Base-by-base conservation (phyloP, 805 yeast species). In the Lipomyces sp. region DNA sequence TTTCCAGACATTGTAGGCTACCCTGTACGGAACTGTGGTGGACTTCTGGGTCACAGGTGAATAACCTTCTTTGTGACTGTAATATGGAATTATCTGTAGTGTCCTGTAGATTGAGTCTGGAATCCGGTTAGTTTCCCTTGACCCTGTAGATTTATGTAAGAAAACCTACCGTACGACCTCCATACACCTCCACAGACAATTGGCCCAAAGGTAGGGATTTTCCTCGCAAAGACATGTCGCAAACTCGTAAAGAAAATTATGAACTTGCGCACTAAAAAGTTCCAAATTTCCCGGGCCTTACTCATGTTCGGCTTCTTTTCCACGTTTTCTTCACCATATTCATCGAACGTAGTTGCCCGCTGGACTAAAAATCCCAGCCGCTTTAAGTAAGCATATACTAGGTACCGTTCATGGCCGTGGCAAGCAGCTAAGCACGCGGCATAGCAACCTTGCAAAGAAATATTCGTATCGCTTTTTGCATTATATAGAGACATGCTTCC, bases 1-100 rank as follows among this genome's bases (percentile, higher is more conserved):
- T 75, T 90, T 92, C 97, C 97, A 93, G 2, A 90, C 90, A 72
- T 89, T 82, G 72, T 81, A 92, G 0, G 84, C 79, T 2, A 89
- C 77, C 4, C 74, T 64, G 50, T 75, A 77, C 1, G 75, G 76
- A 6, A 61, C 63, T 11, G 64, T 62, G 0, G 70, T 69, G 59
- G 39, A 24, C 5, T 15, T 53, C 6, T 32, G 58, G 10, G 48
- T 45, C 3, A 39, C 32, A 18, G 11, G 8, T 29, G 54, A 29
- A n/a, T n/a, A n/a, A 15, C 33, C 30, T 53, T 15, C 34, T 53
- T 15, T 39, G 29, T 61, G 63, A 10, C 64, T 57, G 59, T 76
- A 70, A 29, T 57, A 73, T 3, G 76, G 74, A 15, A 74, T 66
- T 10, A 71, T 60, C 53, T 71, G 70, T 10, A 77, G 58, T 30